Percentiles rank a stretch among this genome's conserved stretches.
These are phyloP conservation scores for Schizopora paradoxa DNA, from an alignment of 1,284 basidiomycete species.

Conservation along the genomic window DNA sequence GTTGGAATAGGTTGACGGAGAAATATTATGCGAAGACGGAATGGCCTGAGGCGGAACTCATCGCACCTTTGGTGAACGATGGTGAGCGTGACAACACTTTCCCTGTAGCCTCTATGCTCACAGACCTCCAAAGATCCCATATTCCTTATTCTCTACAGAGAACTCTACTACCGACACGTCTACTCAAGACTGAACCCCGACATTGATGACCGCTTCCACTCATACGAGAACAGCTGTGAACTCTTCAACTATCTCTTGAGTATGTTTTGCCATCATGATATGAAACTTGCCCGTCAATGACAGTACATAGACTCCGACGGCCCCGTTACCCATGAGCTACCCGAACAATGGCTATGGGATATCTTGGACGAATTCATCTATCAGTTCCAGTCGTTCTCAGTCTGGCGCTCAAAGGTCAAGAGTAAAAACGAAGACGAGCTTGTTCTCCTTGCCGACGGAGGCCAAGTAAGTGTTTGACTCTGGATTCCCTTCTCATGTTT, in stretches of 20 bases:
- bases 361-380: constrained; percentile 99
- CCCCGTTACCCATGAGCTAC: constrained; percentile 87
- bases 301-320: constrained; percentile 77
- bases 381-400: constrained; percentile 95
- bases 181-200: constrained; percentile 94
- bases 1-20: constrained; percentile 95
- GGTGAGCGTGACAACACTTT: constrained; percentile 41
- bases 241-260: constrained; percentile 93
- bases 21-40: constrained; percentile 93
- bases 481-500: constrained; percentile 17
- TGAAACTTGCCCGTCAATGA: constrained; percentile 8
- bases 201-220: constrained; percentile 96
- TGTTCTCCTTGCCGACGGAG: constrained; percentile 71
- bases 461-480: constrained; percentile 45
- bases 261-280: too few relatives aligned
- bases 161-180: constrained; percentile 91
- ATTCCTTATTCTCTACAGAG: constrained; percentile 94
- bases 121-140: constrained; percentile 63
- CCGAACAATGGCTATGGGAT: constrained; percentile 98
- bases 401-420: constrained; percentile 83
- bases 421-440: constrained; percentile 90
- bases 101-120: background rate
- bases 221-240: constrained; percentile 98
- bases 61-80: constrained; percentile 90
- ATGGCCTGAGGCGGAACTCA: constrained; percentile 96